Evolutionary conservation across 495 filamentous ascomycete species (phyloP).

Genomic region (Sabuloglossum arenarium): DNA sequence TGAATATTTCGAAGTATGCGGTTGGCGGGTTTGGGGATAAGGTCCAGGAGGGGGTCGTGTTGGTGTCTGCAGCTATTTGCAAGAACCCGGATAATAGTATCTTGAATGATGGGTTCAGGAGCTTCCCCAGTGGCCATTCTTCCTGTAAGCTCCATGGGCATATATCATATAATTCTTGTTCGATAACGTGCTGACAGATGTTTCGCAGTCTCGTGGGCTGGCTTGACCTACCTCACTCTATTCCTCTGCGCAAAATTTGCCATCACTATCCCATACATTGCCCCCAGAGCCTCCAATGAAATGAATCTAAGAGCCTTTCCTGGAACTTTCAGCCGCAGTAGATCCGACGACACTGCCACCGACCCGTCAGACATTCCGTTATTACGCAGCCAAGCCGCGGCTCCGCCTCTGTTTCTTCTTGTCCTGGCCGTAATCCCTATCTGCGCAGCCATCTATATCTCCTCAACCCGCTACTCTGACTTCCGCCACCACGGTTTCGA

Average conservation of each 20-base stretch:
- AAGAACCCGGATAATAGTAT: slow-evolving; percentile 18
- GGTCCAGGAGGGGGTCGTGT: slow-evolving; percentile 21
- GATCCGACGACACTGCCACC: slow-evolving; percentile 6
- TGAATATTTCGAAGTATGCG: slow-evolving; percentile 18
- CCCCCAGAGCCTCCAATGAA: slow-evolving; percentile 3
- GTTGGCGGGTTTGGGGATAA: slow-evolving; percentile 29
- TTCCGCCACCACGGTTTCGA: slow-evolving; percentile 45
- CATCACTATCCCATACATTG: slow-evolving; percentile 30
- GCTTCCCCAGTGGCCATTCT: slow-evolving; percentile 50
- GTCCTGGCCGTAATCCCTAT: slow-evolving; percentile 34
- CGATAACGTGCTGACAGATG: background rate
- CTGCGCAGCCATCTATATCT: slow-evolving; percentile 37
- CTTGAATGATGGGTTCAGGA: slow-evolving; percentile 38
- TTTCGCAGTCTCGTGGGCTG: slow-evolving; percentile 34
- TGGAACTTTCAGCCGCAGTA: background rate
- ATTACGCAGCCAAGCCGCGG: slow-evolving; percentile 30
- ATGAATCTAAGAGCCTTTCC: background rate
- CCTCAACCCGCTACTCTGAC: slow-evolving; percentile 39
- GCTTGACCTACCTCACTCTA: slow-evolving; percentile 39
- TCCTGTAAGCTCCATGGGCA: slow-evolving; percentile 27
- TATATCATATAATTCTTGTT: background rate
- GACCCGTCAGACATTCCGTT: slow-evolving; percentile 2
- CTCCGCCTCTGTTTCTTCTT: slow-evolving; percentile 37
- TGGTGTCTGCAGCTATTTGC: slow-evolving; percentile 35
- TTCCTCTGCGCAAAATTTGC: slow-evolving; percentile 44